phyloP scores from a whole-genome alignment of 1,139 yeast genomes.

The Taphrina communis region DNA sequence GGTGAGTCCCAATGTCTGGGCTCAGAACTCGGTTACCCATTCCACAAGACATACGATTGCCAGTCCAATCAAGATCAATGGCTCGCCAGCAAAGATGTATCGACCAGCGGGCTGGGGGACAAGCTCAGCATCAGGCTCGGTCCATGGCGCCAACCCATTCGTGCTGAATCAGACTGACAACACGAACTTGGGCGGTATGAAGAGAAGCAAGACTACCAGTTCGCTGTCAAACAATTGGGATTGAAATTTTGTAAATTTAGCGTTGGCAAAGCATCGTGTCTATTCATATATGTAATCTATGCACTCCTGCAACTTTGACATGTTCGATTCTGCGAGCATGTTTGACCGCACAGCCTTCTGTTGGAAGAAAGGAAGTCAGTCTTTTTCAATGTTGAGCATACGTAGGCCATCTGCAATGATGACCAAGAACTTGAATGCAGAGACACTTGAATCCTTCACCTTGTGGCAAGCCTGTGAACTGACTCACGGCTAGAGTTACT shows the following conservation, averaged over 20 bases:
- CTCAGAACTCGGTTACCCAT: neutral
- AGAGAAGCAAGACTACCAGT: conserved; percentile 16
- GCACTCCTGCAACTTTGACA: no score
- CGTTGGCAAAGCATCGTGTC: neutral
- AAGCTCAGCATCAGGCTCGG: neutral
- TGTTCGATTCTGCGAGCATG: no score
- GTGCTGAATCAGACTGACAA: neutral
- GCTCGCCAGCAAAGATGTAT: conserved; percentile 27
- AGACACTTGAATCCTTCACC: no score
- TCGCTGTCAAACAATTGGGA: conserved; percentile 10
- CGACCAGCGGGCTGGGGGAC: conserved; percentile 25
- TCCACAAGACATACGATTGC: conserved; percentile 13
- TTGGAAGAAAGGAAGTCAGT: no score
- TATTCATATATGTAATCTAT: no score
- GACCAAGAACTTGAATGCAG: no score
- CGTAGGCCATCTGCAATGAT: no score
- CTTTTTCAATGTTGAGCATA: no score
- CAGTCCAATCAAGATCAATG: conserved; percentile 27
- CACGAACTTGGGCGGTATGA: conserved; percentile 6
- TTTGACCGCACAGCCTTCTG: no score
- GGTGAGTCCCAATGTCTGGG: conserved; percentile 27
- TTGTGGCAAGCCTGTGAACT: no score
- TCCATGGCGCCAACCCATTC: neutral
- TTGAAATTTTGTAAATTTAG: neutral
- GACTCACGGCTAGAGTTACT: no score